A percentile compares a stretch with the other conserved stretches of the same genome.
Conservation (phyloP, 2,329 filamentous ascomycete genomes). For the Catunica adiposa region DNA sequence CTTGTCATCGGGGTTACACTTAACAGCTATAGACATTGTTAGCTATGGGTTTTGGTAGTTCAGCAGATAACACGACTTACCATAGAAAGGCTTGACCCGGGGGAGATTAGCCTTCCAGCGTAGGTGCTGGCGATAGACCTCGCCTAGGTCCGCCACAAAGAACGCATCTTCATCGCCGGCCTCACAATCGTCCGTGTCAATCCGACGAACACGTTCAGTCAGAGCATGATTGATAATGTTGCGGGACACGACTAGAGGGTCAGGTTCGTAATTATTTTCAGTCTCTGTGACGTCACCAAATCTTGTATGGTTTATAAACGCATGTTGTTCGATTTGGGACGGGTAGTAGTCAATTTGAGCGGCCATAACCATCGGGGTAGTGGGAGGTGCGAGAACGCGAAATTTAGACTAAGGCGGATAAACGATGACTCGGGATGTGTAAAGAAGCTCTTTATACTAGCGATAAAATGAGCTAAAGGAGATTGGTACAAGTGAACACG, state of each 20-base stretch:
- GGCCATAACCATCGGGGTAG: conserved; percentile 44
- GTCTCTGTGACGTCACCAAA: conserved; percentile 17
- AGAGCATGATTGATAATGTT: conserved; percentile 74
- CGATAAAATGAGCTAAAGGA: conserved; percentile 13
- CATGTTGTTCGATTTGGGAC: conserved; percentile 34
- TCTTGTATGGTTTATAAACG: conserved; percentile 30
- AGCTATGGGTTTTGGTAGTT: not conserved
- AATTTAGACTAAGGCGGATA: not conserved
- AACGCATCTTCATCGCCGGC: conserved; percentile 94
- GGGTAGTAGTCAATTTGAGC: conserved; percentile 39
- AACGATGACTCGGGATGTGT: not conserved
- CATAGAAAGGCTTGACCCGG: conserved; percentile 91
- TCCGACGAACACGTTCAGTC: conserved; percentile 64
- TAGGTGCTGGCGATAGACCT: conserved; percentile 96
- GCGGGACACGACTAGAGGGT: conserved; percentile 37
- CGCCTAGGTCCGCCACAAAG: conserved; percentile 93
- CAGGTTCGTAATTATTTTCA: conserved; percentile 15
- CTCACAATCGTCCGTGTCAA: conserved; percentile 77
- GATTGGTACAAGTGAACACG: conserved; percentile 16
- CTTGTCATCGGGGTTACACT: conserved; percentile 91
- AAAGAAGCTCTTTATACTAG: conserved; percentile 9
- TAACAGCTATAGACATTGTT: conserved; percentile 50
- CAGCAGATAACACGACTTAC: conserved; percentile 32
- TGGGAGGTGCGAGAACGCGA: conserved; percentile 10
- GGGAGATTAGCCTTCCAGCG: conserved; percentile 92